These are phyloP conservation scores for Pyrus hybrid DNA, from an alignment of 331 rosid genomes.

Conservation along the genomic window DNA sequence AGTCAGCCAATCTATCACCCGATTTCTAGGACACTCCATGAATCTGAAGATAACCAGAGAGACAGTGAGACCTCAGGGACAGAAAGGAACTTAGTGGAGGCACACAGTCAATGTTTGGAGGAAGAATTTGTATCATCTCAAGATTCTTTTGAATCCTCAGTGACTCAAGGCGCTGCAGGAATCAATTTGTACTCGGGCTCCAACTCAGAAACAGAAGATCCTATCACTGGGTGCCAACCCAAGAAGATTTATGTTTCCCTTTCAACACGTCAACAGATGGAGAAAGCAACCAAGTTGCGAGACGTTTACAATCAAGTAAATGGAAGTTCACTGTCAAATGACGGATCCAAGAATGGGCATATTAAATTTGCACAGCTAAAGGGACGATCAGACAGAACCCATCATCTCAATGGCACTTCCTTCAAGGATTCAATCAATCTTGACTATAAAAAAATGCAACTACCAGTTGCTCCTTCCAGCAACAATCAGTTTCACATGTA, in stretches of 20 bases:
- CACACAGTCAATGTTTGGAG: conserved; percentile 33
- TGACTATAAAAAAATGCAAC: conserved; percentile 27
- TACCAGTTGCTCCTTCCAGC: conserved; percentile 22
- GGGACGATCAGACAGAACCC: conserved; percentile 18
- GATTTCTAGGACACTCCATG: conserved; percentile 24
- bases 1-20: conserved; percentile 30
- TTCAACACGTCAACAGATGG: conserved; percentile 27
- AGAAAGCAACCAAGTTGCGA: conserved; percentile 26
- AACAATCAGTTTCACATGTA: conserved; percentile 19
- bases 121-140: conserved; percentile 71
- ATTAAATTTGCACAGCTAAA: conserved; percentile 15
- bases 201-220: conserved; percentile 70
- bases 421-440: conserved; percentile 27
- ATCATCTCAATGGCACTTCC: conserved; percentile 29
- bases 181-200: conserved; percentile 42
- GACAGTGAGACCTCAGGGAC: conserved; percentile 22
- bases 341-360: conserved; percentile 29
- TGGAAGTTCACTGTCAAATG: conserved; percentile 31
- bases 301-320: conserved; percentile 43
- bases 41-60: conserved; percentile 30
- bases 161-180: conserved; percentile 46
- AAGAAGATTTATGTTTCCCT: conserved; percentile 19
- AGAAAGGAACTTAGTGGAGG: conserved; percentile 10
- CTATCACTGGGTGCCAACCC: conserved; percentile 24
- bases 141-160: conserved; percentile 64